A percentile compares a stretch with the other conserved stretches of the same genome.
Conservation (phyloP, 805 yeast genomes). For the Ogataea ramenticola region DNA sequence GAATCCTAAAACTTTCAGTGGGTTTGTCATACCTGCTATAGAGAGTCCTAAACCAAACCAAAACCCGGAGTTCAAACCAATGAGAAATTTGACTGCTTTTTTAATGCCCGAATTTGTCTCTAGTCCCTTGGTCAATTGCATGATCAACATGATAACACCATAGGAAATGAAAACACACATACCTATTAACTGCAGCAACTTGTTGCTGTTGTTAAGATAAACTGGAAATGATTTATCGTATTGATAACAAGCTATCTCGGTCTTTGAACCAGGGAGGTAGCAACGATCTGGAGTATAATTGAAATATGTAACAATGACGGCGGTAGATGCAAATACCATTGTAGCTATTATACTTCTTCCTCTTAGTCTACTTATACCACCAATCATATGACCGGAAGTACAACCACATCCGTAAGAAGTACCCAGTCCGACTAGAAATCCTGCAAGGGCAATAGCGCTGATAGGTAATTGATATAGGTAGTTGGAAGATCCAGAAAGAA, state of each 20-base stretch:
- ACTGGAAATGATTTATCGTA: constrained; percentile 13
- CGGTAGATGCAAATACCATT: constrained; percentile 27
- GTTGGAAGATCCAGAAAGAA: constrained; percentile 1
- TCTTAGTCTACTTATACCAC: constrained; percentile 40
- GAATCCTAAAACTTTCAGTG: constrained; percentile 39
- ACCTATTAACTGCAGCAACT: neutral
- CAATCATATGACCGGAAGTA: constrained; percentile 49
- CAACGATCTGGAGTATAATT: constrained; percentile 2
- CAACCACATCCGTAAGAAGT: constrained; percentile 43
- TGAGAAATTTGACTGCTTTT: constrained; percentile 6
- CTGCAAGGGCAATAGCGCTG: constrained; percentile 19
- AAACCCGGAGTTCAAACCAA: constrained; percentile 22
- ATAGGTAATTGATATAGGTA: neutral
- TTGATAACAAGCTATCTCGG: constrained; percentile 7
- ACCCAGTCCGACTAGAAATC: constrained; percentile 40
- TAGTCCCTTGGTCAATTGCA: too few relatives aligned
- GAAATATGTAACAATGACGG: constrained; percentile 17
- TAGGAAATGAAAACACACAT: neutral
- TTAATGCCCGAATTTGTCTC: too few relatives aligned
- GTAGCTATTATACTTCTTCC: constrained; percentile 40
- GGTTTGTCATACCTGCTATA: constrained; percentile 39
- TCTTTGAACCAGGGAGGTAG: neutral
- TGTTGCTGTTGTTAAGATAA: constrained; percentile 9
- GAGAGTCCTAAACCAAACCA: constrained; percentile 39
- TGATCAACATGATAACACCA: neutral